A percentile compares a stretch with the other conserved stretches of the same genome.
These are phyloP conservation scores for Solanum peruvianum DNA, from an alignment of 257 asterid genomes.

Conservation along the genomic window DNA sequence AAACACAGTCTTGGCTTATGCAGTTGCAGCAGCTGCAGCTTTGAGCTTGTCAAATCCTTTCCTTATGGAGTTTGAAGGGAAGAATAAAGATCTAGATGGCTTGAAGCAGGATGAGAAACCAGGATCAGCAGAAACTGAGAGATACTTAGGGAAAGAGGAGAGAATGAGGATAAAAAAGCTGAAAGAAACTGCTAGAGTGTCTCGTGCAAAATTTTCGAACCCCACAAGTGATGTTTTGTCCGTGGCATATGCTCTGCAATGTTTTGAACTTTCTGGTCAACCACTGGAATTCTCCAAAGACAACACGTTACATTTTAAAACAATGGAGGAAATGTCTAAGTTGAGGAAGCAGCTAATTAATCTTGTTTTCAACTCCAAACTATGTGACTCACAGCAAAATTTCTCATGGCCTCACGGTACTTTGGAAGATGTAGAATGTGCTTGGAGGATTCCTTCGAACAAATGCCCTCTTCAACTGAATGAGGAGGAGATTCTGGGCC, in stretches of 20 bases:
- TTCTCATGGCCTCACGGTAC: conserved; percentile 69
- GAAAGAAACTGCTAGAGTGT: conserved; percentile 43
- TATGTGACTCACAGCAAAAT: conserved; percentile 26
- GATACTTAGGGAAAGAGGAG: conserved; percentile 30
- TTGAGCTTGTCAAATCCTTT: conserved; percentile 80
- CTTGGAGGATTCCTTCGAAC: conserved; percentile 47
- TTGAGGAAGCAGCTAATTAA: conserved; percentile 80
- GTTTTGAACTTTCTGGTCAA: conserved; percentile 53
- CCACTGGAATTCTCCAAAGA: conserved; percentile 45
- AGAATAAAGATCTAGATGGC: conserved; percentile 18
- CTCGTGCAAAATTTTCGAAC: conserved; percentile 55
- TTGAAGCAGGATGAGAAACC: conserved; percentile 12
- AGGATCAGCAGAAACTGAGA: conserved; percentile 14
- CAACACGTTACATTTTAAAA: conserved; percentile 54
- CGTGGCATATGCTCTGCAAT: conserved; percentile 60
- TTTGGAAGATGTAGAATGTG: conserved; percentile 45
- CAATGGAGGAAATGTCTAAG: conserved; percentile 97
- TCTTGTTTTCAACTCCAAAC: conserved; percentile 41
- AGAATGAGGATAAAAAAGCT: conserved; percentile 49
- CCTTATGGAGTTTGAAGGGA: conserved; percentile 27
- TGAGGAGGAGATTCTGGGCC: conserved; percentile 78
- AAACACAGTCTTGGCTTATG: conserved; percentile 68
- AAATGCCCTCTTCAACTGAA: conserved; percentile 50
- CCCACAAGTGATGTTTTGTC: conserved; percentile 77
- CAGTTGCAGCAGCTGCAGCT: conserved; percentile 85